Evolutionary conservation across 2,329 filamentous ascomycete species (phyloP), one percentile per base, ranked within the genome.

Genomic region (Venturia carpophila): DNA sequence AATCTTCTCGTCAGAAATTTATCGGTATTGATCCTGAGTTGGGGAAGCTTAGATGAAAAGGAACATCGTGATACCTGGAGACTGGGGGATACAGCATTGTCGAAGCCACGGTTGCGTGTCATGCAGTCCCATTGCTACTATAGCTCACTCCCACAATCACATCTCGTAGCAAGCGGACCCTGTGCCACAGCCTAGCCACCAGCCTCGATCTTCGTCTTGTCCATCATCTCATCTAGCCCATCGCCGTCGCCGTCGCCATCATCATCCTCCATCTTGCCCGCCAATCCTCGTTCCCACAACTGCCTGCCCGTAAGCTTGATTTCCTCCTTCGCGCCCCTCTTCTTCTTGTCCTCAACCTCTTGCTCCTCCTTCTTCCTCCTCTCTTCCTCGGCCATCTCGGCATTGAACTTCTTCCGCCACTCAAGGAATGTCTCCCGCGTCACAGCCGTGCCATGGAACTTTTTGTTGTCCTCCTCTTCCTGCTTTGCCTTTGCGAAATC

Each of bases 401-500:
- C 80, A 67, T 85, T 74, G 73, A 97, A 99, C 11, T 76, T 84
- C 47, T 87, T 87, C 65, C 91, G 83, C 94, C 94, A 99, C 69
- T 83, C 84, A 69, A 90, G 73, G 72, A 97, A 99, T 0, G 86
- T 87, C 78, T 96, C 91, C 27, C 86, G 82, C n/a, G 87, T 97
- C 24, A 99, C 94, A 41, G 86, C 82, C 43, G 91, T 91, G 66
- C 94, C 94, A 74, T 96, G 90, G 76, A 99, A 99, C 77, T 97
- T 97, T 71, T 88, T 86, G 75, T 99, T 99, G 80, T 99, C 94
- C 75, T 94, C 92, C 68, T 89, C 87, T 78, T 99, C 94, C 0
- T 83, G 84, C 71, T 85, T 83, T 9, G 82, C 83, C 1, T 81
- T 76, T 67, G 80, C 82, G 62, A 80, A 73, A 61, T 86, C 84